These are phyloP conservation scores for Lophiostoma macrostomum DNA, from an alignment of 495 filamentous ascomycete species.

Conservation along the genomic window DNA sequence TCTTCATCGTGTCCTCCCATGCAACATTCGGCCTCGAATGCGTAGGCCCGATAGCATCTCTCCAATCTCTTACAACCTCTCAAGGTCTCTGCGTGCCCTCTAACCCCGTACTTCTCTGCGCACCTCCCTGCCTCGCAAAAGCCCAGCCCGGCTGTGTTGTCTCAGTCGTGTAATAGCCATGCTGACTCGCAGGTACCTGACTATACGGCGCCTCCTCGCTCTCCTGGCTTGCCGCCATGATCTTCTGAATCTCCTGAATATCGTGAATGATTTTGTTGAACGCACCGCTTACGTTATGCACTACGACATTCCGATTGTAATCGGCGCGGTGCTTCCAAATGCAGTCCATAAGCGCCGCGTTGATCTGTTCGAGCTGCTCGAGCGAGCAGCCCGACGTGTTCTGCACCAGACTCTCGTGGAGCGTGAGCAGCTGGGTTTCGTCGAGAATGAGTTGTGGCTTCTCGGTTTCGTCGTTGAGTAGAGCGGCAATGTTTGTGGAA, in stretches of 20 bases:
- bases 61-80: too few relatives aligned
- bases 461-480: conserved; percentile 36
- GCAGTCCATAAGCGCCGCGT: conserved; percentile 82
- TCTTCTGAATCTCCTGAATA: conserved; percentile 66
- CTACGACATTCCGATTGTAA: conserved; percentile 75
- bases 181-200: conserved; percentile 3
- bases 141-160: too few relatives aligned
- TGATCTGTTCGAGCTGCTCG: conserved; percentile 92
- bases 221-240: conserved; percentile 36
- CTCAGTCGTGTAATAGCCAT: too few relatives aligned
- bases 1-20: too few relatives aligned
- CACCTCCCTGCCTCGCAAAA: too few relatives aligned
- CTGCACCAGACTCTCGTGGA: conserved; percentile 58
- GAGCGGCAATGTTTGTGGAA: conserved; percentile 7
- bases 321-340: conserved; percentile 76
- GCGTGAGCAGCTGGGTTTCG: conserved; percentile 48
- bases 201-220: background rate
- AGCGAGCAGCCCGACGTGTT: conserved; percentile 76
- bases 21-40: too few relatives aligned
- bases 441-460: conserved; percentile 57
- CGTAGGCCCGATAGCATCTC: too few relatives aligned
- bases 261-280: conserved; percentile 82
- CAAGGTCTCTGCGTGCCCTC: too few relatives aligned
- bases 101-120: too few relatives aligned
- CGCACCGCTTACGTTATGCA: conserved; percentile 55